Evolutionary conservation across 805 yeast species (phyloP).

Genomic region (Candida succiphila): DNA sequence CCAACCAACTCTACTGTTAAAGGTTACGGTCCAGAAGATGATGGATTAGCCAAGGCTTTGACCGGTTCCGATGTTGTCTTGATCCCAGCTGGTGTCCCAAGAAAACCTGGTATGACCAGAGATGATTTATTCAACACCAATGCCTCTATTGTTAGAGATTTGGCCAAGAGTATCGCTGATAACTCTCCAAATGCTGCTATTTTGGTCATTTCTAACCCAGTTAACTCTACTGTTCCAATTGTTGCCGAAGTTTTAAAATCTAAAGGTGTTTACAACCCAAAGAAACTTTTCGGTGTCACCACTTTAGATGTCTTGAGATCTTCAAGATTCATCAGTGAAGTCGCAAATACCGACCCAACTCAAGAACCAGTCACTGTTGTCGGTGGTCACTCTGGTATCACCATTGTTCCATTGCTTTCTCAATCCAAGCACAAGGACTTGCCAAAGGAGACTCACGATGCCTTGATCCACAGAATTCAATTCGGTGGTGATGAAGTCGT

Average conservation of each 20-base stretch:
- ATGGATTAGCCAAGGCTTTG: conserved; percentile 60
- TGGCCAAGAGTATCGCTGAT: conserved; percentile 80
- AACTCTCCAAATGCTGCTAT: conserved; percentile 77
- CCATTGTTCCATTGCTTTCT: conserved; percentile 88
- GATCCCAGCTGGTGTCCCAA: conserved; percentile 97
- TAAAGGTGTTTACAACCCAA: conserved; percentile 82
- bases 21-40: conserved; percentile 80
- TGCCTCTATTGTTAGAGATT: conserved; percentile 89
- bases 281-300: conserved; percentile 92
- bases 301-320: conserved; percentile 89
- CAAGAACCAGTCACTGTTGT: conserved; percentile 77
- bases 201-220: conserved; percentile 86
- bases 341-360: conserved; percentile 65
- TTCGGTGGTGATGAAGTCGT: conserved; percentile 89
- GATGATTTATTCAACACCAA: conserved; percentile 95
- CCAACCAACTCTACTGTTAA: conserved; percentile 85
- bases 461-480: conserved; percentile 81
- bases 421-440: conserved; percentile 65
- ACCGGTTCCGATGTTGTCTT: conserved; percentile 76
- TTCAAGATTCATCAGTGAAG: conserved; percentile 67
- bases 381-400: conserved; percentile 96
- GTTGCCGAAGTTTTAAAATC: conserved; percentile 87
- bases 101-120: conserved; percentile 99
- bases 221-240: conserved; percentile 94
- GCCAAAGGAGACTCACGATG: conserved; percentile 53